Percentiles rank a stretch among this genome's conserved stretches.
Conservation (phyloP, 768 basidiomycete species). For the Calocybe gangraenosa region DNA sequence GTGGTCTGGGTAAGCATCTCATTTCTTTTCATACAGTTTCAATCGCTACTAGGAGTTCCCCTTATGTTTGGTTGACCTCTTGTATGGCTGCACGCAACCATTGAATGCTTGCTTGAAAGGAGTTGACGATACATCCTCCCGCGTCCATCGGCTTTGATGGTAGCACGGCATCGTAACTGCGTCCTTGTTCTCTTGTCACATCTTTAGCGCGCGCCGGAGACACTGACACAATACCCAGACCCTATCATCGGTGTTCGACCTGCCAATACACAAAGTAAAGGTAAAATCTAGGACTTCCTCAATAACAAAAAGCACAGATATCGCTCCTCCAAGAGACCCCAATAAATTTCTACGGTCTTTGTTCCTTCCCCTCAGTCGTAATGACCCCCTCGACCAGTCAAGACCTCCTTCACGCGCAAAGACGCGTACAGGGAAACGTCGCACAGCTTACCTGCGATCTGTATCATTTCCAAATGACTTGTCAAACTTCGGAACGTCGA, state of each 20-base stretch:
- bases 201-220: constrained; percentile 1
- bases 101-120: too few relatives aligned
- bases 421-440: constrained; percentile 12
- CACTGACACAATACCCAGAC: constrained; percentile 38
- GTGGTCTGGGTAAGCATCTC: constrained; percentile 47
- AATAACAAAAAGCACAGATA: neutral
- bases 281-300: constrained; percentile 27
- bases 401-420: constrained; percentile 7
- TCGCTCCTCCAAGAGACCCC: constrained; percentile 6
- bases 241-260: constrained; percentile 55
- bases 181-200: neutral
- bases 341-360: constrained; percentile 21
- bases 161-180: neutral
- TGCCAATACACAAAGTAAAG: constrained; percentile 53
- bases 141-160: neutral
- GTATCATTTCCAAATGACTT: constrained; percentile 32
- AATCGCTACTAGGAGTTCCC: too few relatives aligned
- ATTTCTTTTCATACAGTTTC: too few relatives aligned
- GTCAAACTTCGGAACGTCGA: constrained; percentile 6
- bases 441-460: constrained; percentile 25
- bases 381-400: constrained; percentile 10
- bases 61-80: too few relatives aligned
- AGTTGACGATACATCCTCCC: too few relatives aligned
- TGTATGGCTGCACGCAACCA: too few relatives aligned
- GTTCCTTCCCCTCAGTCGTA: constrained; percentile 7